phyloP scores from a whole-genome alignment of 2,329 filamentous ascomycete species.

The Niveomyces coronatus region DNA sequence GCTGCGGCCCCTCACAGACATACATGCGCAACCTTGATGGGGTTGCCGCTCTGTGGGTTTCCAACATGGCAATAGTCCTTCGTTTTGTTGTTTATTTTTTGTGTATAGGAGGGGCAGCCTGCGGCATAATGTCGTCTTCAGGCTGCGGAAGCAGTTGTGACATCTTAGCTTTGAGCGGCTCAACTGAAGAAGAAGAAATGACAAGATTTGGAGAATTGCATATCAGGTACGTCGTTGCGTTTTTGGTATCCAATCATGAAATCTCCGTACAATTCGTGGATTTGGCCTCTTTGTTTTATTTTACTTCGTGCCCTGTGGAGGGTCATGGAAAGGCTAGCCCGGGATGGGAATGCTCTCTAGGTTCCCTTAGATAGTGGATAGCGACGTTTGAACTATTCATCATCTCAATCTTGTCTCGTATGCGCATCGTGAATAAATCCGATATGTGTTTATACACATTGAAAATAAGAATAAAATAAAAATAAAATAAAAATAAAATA shows the following conservation, averaged over 20 bases:
- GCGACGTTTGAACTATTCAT: slow-evolving; percentile 44
- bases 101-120: too few relatives aligned
- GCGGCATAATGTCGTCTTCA: too few relatives aligned
- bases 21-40: slow-evolving; percentile 10
- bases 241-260: slow-evolving; percentile 1
- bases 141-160: too few relatives aligned
- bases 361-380: slow-evolving; percentile 31
- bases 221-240: slow-evolving; percentile 5
- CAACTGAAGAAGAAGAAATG: not conserved
- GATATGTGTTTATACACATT: too few relatives aligned
- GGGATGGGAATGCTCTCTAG: slow-evolving; percentile 16
- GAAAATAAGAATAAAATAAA: too few relatives aligned
- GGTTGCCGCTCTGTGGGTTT: slow-evolving; percentile 18
- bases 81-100: slow-evolving; percentile 12
- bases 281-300: too few relatives aligned
- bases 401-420: slow-evolving; percentile 24
- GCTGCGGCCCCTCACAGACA: slow-evolving; percentile 36
- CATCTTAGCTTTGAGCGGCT: not conserved
- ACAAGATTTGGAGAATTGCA: slow-evolving; percentile 1
- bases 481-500: too few relatives aligned
- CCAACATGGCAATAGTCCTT: too few relatives aligned
- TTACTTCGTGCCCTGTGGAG: too few relatives aligned
- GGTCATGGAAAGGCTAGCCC: too few relatives aligned
- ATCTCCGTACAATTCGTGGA: slow-evolving; percentile 4
- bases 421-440: too few relatives aligned